Evolutionary conservation across 2,329 filamentous ascomycete genomes (phyloP).

Genomic region (Ophiostoma australiae): DNA sequence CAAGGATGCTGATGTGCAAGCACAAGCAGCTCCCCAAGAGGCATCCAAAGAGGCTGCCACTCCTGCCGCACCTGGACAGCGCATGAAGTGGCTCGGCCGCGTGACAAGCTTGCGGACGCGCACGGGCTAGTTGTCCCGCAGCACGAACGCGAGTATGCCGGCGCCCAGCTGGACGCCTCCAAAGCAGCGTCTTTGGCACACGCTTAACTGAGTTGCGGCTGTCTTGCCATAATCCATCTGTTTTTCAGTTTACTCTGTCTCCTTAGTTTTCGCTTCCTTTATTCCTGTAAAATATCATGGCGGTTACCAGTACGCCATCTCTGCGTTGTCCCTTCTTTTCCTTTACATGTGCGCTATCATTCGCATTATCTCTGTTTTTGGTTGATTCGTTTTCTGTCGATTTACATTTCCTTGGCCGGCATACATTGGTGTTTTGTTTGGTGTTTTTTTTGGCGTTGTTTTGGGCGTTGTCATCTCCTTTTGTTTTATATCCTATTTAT

Average conservation of each 20-base stretch:
- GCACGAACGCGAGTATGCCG: background rate
- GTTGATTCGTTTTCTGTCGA: slow-evolving; percentile 12
- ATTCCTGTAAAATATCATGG: background rate
- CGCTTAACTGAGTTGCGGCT: background rate
- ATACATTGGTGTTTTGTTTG: slow-evolving; percentile 8
- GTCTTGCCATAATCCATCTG: background rate
- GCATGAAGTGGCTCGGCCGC: slow-evolving; percentile 35
- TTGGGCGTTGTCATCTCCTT: background rate
- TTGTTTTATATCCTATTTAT: background rate
- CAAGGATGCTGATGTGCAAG: background rate
- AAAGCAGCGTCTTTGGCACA: slow-evolving; percentile 1
- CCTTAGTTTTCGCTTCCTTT: background rate
- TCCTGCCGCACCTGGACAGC: slow-evolving; percentile 13
- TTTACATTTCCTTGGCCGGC: background rate
- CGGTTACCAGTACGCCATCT: slow-evolving; percentile 1
- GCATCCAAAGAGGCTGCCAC: background rate
- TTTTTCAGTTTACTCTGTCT: background rate
- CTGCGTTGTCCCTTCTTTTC: slow-evolving; percentile 13
- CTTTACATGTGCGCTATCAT: background rate
- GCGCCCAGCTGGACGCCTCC: background rate
- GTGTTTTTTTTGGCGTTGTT: no score
- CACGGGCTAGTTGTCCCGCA: slow-evolving; percentile 27
- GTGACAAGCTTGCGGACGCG: slow-evolving; percentile 33
- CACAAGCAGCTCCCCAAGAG: background rate
- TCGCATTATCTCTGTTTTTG: background rate